A percentile compares a stretch with the other conserved stretches of the same genome.
phyloP scores from a whole-genome alignment of 352 stramenopile genomes.

The Phytophthora kernoviae region DNA sequence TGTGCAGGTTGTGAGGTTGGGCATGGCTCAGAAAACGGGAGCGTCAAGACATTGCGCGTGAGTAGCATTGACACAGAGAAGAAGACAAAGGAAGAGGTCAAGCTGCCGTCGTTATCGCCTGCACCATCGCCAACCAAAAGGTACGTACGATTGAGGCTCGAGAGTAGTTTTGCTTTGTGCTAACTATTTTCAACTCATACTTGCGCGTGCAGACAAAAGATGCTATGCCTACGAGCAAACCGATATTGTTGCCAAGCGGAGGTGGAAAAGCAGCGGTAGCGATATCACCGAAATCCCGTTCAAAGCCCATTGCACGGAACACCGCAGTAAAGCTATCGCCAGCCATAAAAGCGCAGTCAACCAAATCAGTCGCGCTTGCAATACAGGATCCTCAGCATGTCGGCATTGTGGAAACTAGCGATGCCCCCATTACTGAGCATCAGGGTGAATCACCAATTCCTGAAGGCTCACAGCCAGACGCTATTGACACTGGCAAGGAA shows the following conservation, averaged over 20 bases:
- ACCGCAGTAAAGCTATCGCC: constrained; percentile 16
- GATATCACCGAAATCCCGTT: constrained; percentile 15
- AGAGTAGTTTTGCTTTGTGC: neutral
- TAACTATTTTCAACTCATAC: neutral
- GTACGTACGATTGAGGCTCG: constrained; percentile 16
- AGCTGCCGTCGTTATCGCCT: constrained; percentile 43
- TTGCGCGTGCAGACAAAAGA: constrained; percentile 20
- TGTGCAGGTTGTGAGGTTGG: neutral
- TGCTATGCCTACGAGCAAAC: constrained; percentile 16
- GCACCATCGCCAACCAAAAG: constrained; percentile 40
- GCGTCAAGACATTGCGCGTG: constrained; percentile 7
- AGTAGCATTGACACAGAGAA: constrained; percentile 13
- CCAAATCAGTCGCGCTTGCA: neutral
- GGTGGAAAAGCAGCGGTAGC: constrained; percentile 9
- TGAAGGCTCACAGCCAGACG: constrained; percentile 5
- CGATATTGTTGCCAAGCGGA: constrained; percentile 1
- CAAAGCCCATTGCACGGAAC: constrained; percentile 10
- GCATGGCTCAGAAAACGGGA: constrained; percentile 21
- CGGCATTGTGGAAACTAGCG: neutral
- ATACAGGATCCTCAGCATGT: neutral
- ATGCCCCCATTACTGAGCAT: neutral
- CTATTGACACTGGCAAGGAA: neutral
- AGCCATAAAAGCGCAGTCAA: constrained; percentile 12
- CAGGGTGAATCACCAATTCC: neutral
- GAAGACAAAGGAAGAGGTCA: constrained; percentile 47